Evolutionary conservation across 2,329 filamentous ascomycete species (phyloP), one percentile per base, ranked within the genome.

Genomic region (Cadophora gregata): DNA sequence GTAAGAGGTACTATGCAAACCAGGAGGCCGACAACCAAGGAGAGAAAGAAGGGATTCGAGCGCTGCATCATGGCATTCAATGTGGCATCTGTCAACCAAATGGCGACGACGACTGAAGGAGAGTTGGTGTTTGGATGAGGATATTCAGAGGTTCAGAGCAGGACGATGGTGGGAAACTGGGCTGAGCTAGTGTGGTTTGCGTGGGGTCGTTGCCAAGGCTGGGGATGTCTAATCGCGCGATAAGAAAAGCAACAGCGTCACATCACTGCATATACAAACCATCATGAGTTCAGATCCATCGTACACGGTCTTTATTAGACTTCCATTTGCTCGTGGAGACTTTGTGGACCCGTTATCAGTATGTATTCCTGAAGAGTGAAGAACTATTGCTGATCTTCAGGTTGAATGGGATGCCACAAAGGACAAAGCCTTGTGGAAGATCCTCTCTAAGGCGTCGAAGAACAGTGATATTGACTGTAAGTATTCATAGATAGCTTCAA

Each of bases 1-100:
- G 65, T 45, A 16, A 67, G 62, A 14, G 65, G 61, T 14, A 27
- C 48, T 36, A 38, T 55, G 51, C 63, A 66, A n/a, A 70, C 29
- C 27, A 71, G 27, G 24, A 70, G 10, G 21, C 63, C 21, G 8
- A 65, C n/a, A 14, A 72, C 51, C 8, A 64, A 31, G 19, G 60
- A 64, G 21, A 69, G 45, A 25, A 63, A 53, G 16, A 45, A 36
- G 29, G 27, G 38, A 19, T 25, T 19, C 3, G 59, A 24, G 45
- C 42, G 59, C 81, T 97, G 95, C 86, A 87, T 97, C 94, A 45
- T 51, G 47, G 45, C 16, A 24, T 19, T 36, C 98, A 85, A 38
- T 97, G 97, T 84, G 94, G 94, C 95, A 77, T 96, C 95, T 84
- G 90, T 98, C 71, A 95, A 95, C 83, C 97, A 97, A 94, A 94